Percentiles rank a stretch among this genome's conserved stretches.
Conservation (phyloP, 2,329 filamentous ascomycete genomes). For the Curvularia eragrostidis region DNA sequence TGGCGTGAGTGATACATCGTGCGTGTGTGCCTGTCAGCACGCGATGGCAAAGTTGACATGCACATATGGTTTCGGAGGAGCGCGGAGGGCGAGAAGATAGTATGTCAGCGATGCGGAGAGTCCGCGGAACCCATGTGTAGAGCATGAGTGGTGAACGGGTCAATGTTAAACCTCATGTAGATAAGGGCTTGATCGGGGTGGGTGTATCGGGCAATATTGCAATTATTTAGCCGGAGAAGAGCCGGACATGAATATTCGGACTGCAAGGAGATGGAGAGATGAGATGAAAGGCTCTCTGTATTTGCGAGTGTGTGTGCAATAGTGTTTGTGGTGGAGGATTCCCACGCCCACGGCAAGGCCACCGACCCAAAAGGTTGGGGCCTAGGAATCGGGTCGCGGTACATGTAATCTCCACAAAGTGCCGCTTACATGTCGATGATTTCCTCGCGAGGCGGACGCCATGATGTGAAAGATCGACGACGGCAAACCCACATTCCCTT, state of each 20-base stretch:
- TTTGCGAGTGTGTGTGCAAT: not conserved
- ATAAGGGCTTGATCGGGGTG: not conserved
- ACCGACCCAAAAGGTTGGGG: not conserved
- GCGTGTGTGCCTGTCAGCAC: constrained; percentile 10
- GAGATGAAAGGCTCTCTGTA: not conserved
- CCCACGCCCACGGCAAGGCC: not conserved
- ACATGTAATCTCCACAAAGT: not conserved
- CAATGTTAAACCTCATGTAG: not conserved
- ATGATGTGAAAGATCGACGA: not conserved
- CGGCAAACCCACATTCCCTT: not conserved
- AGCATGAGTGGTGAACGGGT: constrained; percentile 11
- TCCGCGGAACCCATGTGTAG: constrained; percentile 12
- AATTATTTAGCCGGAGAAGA: not conserved
- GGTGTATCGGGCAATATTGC: not conserved
- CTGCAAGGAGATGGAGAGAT: not conserved
- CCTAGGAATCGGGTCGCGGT: not conserved
- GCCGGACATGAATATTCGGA: not conserved
- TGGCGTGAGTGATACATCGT: not conserved
- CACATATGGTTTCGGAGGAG: constrained; percentile 7
- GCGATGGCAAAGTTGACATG: constrained; percentile 5
- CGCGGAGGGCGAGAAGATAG: constrained; percentile 7
- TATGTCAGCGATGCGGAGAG: constrained; percentile 5
- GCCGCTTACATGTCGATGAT: not conserved
- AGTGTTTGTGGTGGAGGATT: not conserved
- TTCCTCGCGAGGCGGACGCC: not conserved